A percentile compares a stretch with the other conserved stretches of the same genome.
Conservation (phyloP, 352 stramenopile species). For the Globisporangium takayamanum region DNA sequence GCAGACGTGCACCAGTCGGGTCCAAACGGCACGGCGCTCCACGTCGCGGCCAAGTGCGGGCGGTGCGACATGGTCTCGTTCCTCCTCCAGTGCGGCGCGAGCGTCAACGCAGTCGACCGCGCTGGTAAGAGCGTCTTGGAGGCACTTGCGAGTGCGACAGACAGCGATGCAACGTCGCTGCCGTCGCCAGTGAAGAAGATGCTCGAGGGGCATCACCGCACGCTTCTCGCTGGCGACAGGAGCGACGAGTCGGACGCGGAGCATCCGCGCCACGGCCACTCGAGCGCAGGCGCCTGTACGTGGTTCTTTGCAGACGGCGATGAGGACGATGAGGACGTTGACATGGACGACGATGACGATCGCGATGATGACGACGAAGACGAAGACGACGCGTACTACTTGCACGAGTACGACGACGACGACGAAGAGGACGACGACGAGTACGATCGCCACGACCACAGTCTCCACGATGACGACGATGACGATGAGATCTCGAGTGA, state of each 20-base stretch:
- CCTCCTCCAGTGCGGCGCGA: slow-evolving; percentile 69
- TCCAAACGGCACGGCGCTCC: slow-evolving; percentile 48
- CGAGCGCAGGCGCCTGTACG: slow-evolving; percentile 12
- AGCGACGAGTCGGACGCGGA: slow-evolving; percentile 51
- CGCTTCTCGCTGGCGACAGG: slow-evolving; percentile 23
- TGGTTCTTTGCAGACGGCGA: slow-evolving; percentile 44
- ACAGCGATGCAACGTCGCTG: background rate
- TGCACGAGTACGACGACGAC: slow-evolving; percentile 55
- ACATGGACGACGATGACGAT: slow-evolving; percentile 43
- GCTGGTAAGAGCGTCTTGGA: slow-evolving; percentile 49
- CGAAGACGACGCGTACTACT: slow-evolving; percentile 36
- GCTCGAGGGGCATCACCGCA: slow-evolving; percentile 40
- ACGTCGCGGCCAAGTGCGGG: slow-evolving; percentile 46
- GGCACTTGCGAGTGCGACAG: slow-evolving; percentile 14
- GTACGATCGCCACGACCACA: slow-evolving; percentile 22
- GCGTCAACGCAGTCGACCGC: slow-evolving; percentile 40
- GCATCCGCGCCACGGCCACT: slow-evolving; percentile 6
- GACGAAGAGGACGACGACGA: slow-evolving; percentile 28
- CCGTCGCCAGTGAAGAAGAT: slow-evolving; percentile 47
- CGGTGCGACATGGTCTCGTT: slow-evolving; percentile 77
- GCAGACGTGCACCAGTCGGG: slow-evolving; percentile 59
- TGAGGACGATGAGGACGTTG: slow-evolving; percentile 35
- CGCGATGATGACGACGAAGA: slow-evolving; percentile 45
- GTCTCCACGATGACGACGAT: slow-evolving; percentile 11
- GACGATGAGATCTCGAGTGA: slow-evolving; percentile 36